Percentiles rank a stretch among this genome's conserved stretches.
phyloP scores from a whole-genome alignment of 2,329 filamentous ascomycete genomes.

The Cordyceps cicadae region DNA sequence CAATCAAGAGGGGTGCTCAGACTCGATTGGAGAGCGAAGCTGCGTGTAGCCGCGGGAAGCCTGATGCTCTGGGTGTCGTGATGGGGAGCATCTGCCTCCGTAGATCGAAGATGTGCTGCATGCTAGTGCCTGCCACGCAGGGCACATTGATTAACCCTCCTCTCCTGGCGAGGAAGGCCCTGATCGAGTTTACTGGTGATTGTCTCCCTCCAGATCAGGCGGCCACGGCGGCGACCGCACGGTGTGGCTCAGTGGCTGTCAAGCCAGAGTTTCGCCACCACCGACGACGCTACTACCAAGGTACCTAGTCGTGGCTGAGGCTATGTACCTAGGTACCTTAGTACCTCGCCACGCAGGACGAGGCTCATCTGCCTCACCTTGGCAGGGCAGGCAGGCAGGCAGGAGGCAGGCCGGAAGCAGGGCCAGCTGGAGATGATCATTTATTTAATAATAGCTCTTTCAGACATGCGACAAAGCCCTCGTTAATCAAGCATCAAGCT shows the following conservation, averaged over 20 bases:
- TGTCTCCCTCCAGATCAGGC: background rate
- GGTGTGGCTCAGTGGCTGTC: background rate
- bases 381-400: background rate
- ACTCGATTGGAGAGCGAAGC: background rate
- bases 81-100: background rate
- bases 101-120: background rate
- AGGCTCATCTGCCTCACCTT: background rate
- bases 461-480: too few species aligned
- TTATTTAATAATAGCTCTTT: background rate
- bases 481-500: too few species aligned
- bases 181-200: too few species aligned
- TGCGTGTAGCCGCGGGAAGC: background rate
- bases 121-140: background rate
- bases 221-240: too few species aligned
- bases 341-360: background rate
- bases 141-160: background rate
- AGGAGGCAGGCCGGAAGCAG: background rate
- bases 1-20: background rate
- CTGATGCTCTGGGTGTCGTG: background rate
- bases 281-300: background rate
- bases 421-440: background rate
- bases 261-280: constrained; percentile 5
- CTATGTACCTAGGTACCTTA: too few species aligned
- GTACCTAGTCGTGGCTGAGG: background rate
- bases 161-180: background rate